Conservation (phyloP, 768 basidiomycete genomes). For the Hericium coralloides region DNA sequence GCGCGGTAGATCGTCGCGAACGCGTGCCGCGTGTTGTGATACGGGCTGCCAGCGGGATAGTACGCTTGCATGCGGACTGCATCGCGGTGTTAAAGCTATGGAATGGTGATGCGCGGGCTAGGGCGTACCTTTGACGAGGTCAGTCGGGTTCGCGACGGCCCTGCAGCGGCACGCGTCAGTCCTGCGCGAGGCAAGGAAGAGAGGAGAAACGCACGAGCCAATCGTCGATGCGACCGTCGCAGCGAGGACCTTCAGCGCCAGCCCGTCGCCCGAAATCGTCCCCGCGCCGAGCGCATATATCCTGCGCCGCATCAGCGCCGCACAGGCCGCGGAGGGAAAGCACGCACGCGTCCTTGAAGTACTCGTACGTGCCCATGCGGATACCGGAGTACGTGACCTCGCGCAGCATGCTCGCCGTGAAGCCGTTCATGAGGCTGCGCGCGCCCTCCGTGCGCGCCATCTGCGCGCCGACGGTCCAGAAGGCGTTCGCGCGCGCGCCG, state of each 20-base stretch:
- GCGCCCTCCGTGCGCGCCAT: conserved; percentile 26
- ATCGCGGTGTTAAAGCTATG: not conserved
- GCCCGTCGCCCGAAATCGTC: conserved; percentile 21
- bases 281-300: conserved; percentile 18
- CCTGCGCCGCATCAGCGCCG: conserved; percentile 6
- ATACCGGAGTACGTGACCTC: conserved; percentile 28
- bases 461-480: conserved; percentile 25
- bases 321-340: no score
- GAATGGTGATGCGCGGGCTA: not conserved
- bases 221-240: conserved; percentile 24
- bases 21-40: conserved; percentile 23
- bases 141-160: conserved; percentile 26
- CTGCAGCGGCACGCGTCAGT: conserved; percentile 8
- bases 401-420: conserved; percentile 27
- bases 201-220: conserved; percentile 20
- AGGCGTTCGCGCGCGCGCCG: conserved; percentile 20
- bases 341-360: conserved; percentile 27
- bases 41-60: conserved; percentile 26
- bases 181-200: not conserved
- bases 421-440: conserved; percentile 22
- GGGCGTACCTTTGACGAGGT: conserved; percentile 25
- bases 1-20: conserved; percentile 21
- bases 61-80: conserved; percentile 30
- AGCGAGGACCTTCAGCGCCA: conserved; percentile 24
- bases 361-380: conserved; percentile 28